Evolutionary conservation across 768 basidiomycete species (phyloP), one percentile per base, ranked within the genome.

Genomic region (Amanita pseudoporphyria): DNA sequence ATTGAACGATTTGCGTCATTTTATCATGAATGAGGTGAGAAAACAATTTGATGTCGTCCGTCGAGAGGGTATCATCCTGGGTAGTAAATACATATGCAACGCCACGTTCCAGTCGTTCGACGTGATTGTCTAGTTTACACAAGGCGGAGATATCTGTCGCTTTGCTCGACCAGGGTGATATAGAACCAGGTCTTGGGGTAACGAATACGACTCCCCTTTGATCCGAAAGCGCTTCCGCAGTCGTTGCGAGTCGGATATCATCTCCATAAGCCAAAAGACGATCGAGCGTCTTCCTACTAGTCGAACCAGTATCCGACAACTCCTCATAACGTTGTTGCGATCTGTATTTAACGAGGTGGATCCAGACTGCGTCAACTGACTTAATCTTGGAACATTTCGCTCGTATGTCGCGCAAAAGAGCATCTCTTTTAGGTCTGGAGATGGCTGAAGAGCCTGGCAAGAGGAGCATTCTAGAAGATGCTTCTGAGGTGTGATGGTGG

Each of bases 131-230:
- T 2, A 99, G 81, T 47, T 84, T 84, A 69, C 96, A 99, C 46
- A 97, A 79, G 7, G 68, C 69, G 18, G 94, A 78, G 49, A 99
- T 98, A 62, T 99, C 94, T 0, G 95, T 97, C 2, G 96, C 95
- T 68, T 99, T 99, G 66, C 89, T 95, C 5, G 95, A 97, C 96
- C 96, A 99, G 2, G 96, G 94, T 3, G 95, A 97, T 58, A 98
- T 85, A 3, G 94, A 93, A 3, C 95, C 94, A 6, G 81, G 74
- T 51, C 94, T 71, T 9, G 94, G 94, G 5, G 87, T 68, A 35
- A 96, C 81, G 62, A 81, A 95, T 36, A 81, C 67, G 9, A 82
- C 68, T 43, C 78, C 77, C 22, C 54, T 55, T 9, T 61, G 60
- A 14, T 60, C 59, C 45, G 70, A 58, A n/a, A 69, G 60, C 22